Conservation (phyloP, 192 early-diverging fungal species). For the Coemansia sp. region DNA sequence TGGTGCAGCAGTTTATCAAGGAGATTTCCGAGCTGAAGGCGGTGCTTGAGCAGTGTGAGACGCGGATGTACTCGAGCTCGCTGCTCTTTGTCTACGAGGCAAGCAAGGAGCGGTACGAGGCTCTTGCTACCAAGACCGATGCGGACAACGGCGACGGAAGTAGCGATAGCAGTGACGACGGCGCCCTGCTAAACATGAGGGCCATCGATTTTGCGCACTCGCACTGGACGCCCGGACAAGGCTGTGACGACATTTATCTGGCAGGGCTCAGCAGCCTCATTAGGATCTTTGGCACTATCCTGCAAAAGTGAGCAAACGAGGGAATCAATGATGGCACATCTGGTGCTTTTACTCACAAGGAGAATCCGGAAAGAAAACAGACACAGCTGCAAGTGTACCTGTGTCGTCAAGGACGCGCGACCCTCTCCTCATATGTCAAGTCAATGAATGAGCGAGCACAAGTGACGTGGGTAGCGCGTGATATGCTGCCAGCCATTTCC, state of each 20-base stretch:
- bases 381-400: no score
- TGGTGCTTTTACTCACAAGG: no score
- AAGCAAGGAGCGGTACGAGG: slow-evolving; percentile 56
- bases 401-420: no score
- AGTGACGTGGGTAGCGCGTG: no score
- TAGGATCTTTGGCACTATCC: slow-evolving; percentile 54
- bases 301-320: background rate
- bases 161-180: slow-evolving; percentile 43
- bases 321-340: background rate
- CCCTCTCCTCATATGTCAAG: no score
- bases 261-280: slow-evolving; percentile 67
- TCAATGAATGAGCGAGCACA: no score
- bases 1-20: slow-evolving; percentile 65
- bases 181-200: slow-evolving; percentile 61
- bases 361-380: no score
- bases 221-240: slow-evolving; percentile 62
- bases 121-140: slow-evolving; percentile 39
- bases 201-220: slow-evolving; percentile 94
- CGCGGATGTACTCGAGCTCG: slow-evolving; percentile 74
- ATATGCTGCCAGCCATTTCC: no score
- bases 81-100: slow-evolving; percentile 85
- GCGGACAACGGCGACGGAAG: slow-evolving; percentile 20
- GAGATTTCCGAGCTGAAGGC: slow-evolving; percentile 62
- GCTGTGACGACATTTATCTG: slow-evolving; percentile 70
- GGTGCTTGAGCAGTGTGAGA: slow-evolving; percentile 56